These are phyloP conservation scores for Sugiyamaella americana DNA, from an alignment of 805 yeast species.

Conservation along the genomic window DNA sequence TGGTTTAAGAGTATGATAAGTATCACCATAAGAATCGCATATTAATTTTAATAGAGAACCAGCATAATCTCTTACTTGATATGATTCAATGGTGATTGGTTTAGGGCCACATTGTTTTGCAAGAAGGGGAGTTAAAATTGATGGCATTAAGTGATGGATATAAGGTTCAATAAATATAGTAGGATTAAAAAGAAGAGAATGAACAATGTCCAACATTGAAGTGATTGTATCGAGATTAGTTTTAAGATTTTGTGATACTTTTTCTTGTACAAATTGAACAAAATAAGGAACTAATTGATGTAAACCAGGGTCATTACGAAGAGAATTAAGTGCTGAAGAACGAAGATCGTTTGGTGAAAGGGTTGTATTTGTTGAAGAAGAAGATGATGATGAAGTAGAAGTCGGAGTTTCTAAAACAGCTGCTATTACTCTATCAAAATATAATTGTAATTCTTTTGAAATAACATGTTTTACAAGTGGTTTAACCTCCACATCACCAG, in stretches of 20 bases:
- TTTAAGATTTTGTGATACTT: conserved; percentile 79
- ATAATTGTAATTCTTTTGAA: conserved; percentile 88
- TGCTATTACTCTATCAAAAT: conserved; percentile 82
- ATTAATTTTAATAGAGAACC: conserved; percentile 75
- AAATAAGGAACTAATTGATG: conserved; percentile 96
- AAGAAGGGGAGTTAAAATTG: conserved; percentile 77
- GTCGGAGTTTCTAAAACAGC: conserved; percentile 45
- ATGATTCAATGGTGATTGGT: conserved; percentile 32
- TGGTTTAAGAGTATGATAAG: conserved; percentile 85
- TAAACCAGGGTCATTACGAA: conserved; percentile 88
- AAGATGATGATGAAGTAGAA: conserved; percentile 26
- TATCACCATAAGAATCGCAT: conserved; percentile 71
- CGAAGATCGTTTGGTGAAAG: conserved; percentile 37
- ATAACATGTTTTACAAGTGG: conserved; percentile 93
- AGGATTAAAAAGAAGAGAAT: conserved; percentile 74
- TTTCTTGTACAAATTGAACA: conserved; percentile 93
- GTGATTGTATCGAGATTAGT: conserved; percentile 56
- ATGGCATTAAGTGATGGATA: conserved; percentile 96
- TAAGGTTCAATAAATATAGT: conserved; percentile 90
- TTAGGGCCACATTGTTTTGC: conserved; percentile 78
- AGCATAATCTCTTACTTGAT: conserved; percentile 81
- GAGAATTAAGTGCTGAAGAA: conserved; percentile 76
- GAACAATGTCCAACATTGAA: conserved; percentile 83
- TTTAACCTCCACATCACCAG: conserved; percentile 57
- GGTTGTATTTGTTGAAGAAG: conserved; percentile 32